These are phyloP conservation scores for Aspergillus vadensis DNA, from an alignment of 2,329 filamentous ascomycete species.

Conservation along the genomic window DNA sequence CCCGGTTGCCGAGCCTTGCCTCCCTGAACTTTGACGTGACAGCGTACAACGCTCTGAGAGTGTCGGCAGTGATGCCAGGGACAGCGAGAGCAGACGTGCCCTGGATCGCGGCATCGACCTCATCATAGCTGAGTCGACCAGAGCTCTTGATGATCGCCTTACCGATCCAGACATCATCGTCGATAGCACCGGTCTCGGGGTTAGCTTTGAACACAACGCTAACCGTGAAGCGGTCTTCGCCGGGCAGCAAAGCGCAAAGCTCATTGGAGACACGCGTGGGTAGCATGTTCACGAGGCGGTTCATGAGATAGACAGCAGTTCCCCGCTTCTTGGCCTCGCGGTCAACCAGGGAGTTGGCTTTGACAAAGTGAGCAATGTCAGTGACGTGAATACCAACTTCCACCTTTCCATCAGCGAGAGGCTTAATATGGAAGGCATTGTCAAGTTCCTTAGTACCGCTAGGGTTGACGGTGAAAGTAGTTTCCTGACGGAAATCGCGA, in stretches of 20 bases:
- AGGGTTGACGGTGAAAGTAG: slow-evolving; percentile 88
- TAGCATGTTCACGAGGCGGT: slow-evolving; percentile 83
- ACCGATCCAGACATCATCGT: slow-evolving; percentile 90
- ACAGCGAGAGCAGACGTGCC: slow-evolving; percentile 65
- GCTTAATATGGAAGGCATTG: slow-evolving; percentile 90
- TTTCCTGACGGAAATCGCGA: slow-evolving; percentile 86
- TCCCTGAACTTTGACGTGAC: slow-evolving; percentile 91
- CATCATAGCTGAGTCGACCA: slow-evolving; percentile 79
- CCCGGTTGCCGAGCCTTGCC: slow-evolving; percentile 76
- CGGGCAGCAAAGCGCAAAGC: slow-evolving; percentile 81
- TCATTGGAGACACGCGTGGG: slow-evolving; percentile 83
- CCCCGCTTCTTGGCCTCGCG: slow-evolving; percentile 97
- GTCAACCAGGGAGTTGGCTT: slow-evolving; percentile 91
- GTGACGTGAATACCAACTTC: slow-evolving; percentile 95
- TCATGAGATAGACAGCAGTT: slow-evolving; percentile 91
- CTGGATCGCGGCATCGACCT: slow-evolving; percentile 80
- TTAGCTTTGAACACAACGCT: slow-evolving; percentile 93
- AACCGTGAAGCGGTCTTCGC: slow-evolving; percentile 86
- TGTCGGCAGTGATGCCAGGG: slow-evolving; percentile 67
- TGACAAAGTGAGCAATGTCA: slow-evolving; percentile 95
- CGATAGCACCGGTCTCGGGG: slow-evolving; percentile 75
- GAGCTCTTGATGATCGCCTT: slow-evolving; percentile 91
- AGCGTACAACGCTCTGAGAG: slow-evolving; percentile 76
- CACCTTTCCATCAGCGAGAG: slow-evolving; percentile 77
- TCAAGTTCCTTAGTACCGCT: slow-evolving; percentile 86